These are phyloP conservation scores for Prunus fruticosa DNA, from an alignment of 306 rosid genomes.

Conservation along the genomic window DNA sequence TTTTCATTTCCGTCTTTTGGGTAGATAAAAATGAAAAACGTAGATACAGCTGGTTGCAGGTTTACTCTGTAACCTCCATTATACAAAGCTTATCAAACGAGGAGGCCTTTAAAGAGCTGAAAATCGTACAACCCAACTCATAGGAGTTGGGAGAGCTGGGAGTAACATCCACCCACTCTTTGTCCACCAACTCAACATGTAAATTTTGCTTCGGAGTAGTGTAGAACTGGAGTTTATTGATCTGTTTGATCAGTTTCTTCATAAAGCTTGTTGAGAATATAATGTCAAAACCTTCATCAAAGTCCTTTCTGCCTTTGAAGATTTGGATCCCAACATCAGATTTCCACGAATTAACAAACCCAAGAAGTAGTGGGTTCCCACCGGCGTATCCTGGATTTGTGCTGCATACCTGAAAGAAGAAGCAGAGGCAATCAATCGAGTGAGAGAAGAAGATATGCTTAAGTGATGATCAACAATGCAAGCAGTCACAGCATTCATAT, in stretches of 20 bases:
- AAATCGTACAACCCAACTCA: slow-evolving; percentile 62
- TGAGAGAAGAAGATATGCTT: not conserved
- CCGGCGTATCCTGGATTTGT: slow-evolving; percentile 42
- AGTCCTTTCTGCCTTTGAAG: slow-evolving; percentile 30
- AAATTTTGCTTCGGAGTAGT: slow-evolving; percentile 53
- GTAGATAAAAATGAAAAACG: not conserved
- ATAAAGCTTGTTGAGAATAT: slow-evolving; percentile 58
- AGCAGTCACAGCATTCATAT: not conserved
- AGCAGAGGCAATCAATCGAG: slow-evolving; percentile 19
- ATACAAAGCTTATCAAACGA: slow-evolving; percentile 59
- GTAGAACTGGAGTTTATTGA: slow-evolving; percentile 52
- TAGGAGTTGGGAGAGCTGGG: slow-evolving; percentile 65
- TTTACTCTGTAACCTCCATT: slow-evolving; percentile 48
- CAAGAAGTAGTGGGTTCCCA: slow-evolving; percentile 60
- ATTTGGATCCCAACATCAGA: slow-evolving; percentile 71
- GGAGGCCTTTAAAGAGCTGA: slow-evolving; percentile 55
- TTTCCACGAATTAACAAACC: slow-evolving; percentile 37
- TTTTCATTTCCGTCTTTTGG: not conserved
- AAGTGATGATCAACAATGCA: not conserved
- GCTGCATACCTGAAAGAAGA: slow-evolving; percentile 58
- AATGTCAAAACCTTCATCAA: slow-evolving; percentile 50
- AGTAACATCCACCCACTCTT: slow-evolving; percentile 75
- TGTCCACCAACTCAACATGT: slow-evolving; percentile 56
- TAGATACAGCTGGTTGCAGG: not conserved
- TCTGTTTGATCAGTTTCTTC: slow-evolving; percentile 54